Evolutionary conservation across 345 rosid genomes (phyloP).

Genomic region (Erucastrum elatum): DNA sequence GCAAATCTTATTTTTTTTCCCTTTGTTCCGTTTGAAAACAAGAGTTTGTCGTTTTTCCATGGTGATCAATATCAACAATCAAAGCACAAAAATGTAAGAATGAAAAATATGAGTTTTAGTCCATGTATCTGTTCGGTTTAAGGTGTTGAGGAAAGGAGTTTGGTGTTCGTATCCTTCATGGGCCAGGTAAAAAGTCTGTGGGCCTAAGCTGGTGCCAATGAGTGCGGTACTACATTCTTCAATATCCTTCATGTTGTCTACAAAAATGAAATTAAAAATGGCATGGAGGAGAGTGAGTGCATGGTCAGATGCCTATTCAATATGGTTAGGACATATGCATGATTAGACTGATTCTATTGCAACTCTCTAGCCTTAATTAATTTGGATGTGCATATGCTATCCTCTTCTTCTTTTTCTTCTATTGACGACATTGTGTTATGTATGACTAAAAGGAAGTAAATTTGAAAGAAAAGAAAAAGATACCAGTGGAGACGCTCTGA

Average conservation of each 20-base stretch:
- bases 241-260: background rate
- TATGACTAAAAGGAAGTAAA: background rate
- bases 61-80: no score
- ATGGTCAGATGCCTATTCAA: background rate
- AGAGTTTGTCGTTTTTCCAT: no score
- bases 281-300: background rate
- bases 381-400: background rate
- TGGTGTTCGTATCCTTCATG: background rate
- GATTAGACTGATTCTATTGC: background rate
- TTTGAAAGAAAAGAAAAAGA: constrained; percentile 38
- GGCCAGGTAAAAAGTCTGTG: background rate
- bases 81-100: no score
- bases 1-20: no score
- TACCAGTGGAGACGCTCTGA: constrained; percentile 80
- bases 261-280: background rate
- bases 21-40: no score
- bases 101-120: background rate
- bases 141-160: background rate
- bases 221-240: background rate
- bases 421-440: background rate
- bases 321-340: background rate
- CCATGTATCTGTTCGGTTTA: background rate
- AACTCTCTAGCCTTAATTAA: background rate
- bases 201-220: background rate
- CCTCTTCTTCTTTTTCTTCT: background rate